Evolutionary conservation across 176 grass and related monocot genomes (phyloP).

Genomic region (Avena eriantha): DNA sequence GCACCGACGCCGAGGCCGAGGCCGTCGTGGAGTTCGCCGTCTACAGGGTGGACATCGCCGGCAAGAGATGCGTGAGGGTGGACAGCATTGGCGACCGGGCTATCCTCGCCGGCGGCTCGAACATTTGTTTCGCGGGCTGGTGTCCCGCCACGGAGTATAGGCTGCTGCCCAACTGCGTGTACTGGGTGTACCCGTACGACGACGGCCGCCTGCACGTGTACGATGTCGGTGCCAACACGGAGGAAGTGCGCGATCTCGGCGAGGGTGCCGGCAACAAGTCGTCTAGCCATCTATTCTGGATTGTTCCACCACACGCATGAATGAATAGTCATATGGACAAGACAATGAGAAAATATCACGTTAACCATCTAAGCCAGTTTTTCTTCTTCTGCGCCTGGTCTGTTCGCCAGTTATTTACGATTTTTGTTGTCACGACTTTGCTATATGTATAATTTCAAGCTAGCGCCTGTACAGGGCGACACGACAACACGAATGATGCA

Average conservation of each 20-base stretch:
- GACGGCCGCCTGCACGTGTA: slow-evolving; percentile 6
- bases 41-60: slow-evolving; percentile 24
- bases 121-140: background rate
- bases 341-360: too few species aligned
- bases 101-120: background rate
- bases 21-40: background rate
- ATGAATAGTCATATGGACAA: too few species aligned
- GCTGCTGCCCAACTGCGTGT: slow-evolving; percentile 1
- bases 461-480: too few species aligned
- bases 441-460: too few species aligned
- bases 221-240: background rate
- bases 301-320: background rate
- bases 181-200: background rate
- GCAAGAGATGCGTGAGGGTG: background rate
- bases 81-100: background rate
- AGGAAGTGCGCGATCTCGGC: background rate
- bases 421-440: too few species aligned
- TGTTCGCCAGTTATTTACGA: too few species aligned
- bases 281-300: background rate
- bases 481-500: too few species aligned
- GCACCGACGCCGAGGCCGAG: background rate
- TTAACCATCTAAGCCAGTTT: too few species aligned
- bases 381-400: too few species aligned
- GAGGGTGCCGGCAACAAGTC: background rate
- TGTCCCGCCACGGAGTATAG: background rate